phyloP scores from a whole-genome alignment of 1,139 yeast species.

The Candida neerlandica region DNA sequence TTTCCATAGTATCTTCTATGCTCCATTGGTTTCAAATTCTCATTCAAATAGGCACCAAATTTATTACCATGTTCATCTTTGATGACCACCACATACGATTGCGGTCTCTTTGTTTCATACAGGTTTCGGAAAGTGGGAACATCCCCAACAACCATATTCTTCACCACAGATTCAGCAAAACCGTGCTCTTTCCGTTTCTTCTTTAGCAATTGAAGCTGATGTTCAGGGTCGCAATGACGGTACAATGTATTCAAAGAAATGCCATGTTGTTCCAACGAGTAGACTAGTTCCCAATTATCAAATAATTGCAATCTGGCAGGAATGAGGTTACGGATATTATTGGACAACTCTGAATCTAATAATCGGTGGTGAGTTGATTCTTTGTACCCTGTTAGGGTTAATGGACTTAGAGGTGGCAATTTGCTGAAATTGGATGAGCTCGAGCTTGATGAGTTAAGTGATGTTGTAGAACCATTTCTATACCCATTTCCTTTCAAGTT shows the following conservation, averaged over 20 bases:
- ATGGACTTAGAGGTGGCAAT: slow-evolving; percentile 39
- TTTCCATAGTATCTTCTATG: slow-evolving; percentile 82
- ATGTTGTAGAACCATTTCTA: slow-evolving; percentile 10
- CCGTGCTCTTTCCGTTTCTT: slow-evolving; percentile 30
- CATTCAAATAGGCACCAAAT: slow-evolving; percentile 88
- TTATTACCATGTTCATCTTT: slow-evolving; percentile 61
- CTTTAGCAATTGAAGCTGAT: slow-evolving; percentile 30
- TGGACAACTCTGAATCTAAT: slow-evolving; percentile 63
- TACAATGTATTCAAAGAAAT: slow-evolving; percentile 80
- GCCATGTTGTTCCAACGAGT: slow-evolving; percentile 90
- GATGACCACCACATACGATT: slow-evolving; percentile 73
- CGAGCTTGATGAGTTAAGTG: slow-evolving; percentile 6
- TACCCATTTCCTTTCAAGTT: slow-evolving; percentile 13
- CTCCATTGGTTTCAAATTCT: slow-evolving; percentile 68
- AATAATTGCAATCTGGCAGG: slow-evolving; percentile 80
- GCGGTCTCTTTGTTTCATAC: slow-evolving; percentile 37
- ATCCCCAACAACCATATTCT: slow-evolving; percentile 31
- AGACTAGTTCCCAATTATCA: slow-evolving; percentile 75
- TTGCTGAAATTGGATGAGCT: slow-evolving; percentile 6
- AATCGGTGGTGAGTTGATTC: slow-evolving; percentile 58
- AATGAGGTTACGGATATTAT: slow-evolving; percentile 68
- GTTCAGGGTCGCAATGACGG: slow-evolving; percentile 35
- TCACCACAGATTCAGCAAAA: slow-evolving; percentile 40
- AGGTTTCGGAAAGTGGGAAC: slow-evolving; percentile 17
- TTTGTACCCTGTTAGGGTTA: slow-evolving; percentile 55